Evolutionary conservation across 495 filamentous ascomycete genomes (phyloP).

Genomic region (Hypoxylon subgilvum): DNA sequence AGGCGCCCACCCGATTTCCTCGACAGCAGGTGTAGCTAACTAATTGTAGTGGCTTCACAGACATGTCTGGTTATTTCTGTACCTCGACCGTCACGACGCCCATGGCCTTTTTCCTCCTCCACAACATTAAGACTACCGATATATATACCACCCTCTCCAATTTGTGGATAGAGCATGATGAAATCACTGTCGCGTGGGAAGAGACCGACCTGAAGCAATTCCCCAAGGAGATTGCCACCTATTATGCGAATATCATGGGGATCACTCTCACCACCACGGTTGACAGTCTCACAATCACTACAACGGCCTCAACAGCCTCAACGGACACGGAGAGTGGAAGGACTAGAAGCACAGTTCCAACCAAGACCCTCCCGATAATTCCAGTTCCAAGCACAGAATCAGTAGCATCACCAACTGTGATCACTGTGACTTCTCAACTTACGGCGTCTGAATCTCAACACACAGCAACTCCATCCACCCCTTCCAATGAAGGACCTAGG

Average conservation of each 20-base stretch:
- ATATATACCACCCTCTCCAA: conserved; percentile 37
- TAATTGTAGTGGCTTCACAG: conserved; percentile 28
- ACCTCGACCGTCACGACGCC: conserved; percentile 34
- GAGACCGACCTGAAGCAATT: conserved; percentile 23
- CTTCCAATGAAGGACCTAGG: not conserved
- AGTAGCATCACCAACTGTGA: not conserved
- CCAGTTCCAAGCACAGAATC: not conserved
- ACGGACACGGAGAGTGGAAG: no score
- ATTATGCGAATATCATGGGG: conserved; percentile 32
- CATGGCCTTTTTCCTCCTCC: conserved; percentile 34
- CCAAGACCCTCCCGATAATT: not conserved
- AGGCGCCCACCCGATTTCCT: not conserved
- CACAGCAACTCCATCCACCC: no score
- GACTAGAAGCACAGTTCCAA: conserved; percentile 4
- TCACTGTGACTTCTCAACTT: not conserved
- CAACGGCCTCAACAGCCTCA: not conserved
- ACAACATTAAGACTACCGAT: conserved; percentile 33
- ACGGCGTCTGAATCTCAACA: no score
- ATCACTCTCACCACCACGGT: conserved; percentile 1
- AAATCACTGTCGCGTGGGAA: conserved; percentile 35
- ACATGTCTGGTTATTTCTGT: conserved; percentile 23
- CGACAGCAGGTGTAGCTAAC: not conserved
- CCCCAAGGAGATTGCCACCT: conserved; percentile 15
- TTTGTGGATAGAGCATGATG: conserved; percentile 33
- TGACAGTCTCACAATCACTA: not conserved